These are phyloP conservation scores for Russula sp. DNA, from an alignment of 768 basidiomycete genomes.

Conservation along the genomic window DNA sequence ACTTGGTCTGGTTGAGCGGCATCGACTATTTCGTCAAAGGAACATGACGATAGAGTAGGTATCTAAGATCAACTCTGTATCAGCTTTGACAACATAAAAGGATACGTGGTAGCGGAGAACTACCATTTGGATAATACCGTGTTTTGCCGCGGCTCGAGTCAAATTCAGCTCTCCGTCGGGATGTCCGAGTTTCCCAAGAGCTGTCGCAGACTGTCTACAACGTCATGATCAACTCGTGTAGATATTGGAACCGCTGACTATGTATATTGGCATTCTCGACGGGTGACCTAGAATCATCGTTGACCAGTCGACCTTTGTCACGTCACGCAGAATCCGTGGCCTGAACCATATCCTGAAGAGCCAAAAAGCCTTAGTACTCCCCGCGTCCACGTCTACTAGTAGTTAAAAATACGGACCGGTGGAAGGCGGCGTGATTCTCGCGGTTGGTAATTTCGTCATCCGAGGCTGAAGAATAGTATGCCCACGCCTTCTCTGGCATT, in stretches of 20 bases:
- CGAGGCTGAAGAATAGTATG: conserved; percentile 94
- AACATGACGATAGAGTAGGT: conserved; percentile 91
- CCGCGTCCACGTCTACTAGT: background rate
- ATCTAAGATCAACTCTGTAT: conserved; percentile 51
- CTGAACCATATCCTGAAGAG: conserved; percentile 37
- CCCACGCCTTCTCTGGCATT: conserved; percentile 89
- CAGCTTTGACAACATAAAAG: background rate
- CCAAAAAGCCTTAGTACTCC: background rate
- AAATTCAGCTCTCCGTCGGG: conserved; percentile 92
- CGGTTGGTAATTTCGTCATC: conserved; percentile 91
- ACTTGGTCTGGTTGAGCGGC: conserved; percentile 74
- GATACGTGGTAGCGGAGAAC: background rate
- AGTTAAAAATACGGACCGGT: conserved; percentile 52
- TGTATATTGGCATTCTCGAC: conserved; percentile 76
- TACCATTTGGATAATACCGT: conserved; percentile 73
- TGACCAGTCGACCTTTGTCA: conserved; percentile 82
- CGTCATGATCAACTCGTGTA: background rate
- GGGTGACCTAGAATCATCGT: conserved; percentile 76
- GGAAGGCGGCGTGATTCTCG: conserved; percentile 90
- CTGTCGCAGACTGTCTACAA: conserved; percentile 62
- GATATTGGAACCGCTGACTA: conserved; percentile 44
- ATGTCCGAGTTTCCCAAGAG: conserved; percentile 91
- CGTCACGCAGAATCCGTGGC: conserved; percentile 60
- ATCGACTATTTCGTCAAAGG: conserved; percentile 94
- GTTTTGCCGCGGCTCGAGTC: conserved; percentile 83